Conservation (phyloP, 2,329 filamentous ascomycete species). For the Clonostachys byssicola region DNA sequence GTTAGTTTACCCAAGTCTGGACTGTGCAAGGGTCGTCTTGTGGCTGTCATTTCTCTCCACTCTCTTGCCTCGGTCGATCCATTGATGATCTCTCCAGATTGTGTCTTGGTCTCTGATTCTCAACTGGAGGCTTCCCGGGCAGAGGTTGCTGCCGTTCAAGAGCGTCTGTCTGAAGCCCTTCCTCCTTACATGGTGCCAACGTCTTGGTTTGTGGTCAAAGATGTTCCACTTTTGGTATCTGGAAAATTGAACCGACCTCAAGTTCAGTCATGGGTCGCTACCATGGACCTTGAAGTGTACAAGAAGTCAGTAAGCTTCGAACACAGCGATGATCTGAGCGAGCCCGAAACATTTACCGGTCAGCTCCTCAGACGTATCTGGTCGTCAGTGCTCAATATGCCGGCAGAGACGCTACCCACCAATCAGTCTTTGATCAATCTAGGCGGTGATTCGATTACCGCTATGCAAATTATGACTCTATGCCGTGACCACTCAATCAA, state of each 20-base stretch:
- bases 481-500: constrained; percentile 28
- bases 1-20: constrained; percentile 26
- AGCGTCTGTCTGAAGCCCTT: constrained; percentile 23
- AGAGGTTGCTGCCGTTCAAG: constrained; percentile 10
- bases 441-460: constrained; percentile 37
- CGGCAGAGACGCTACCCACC: neutral
- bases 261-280: constrained; percentile 37
- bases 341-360: neutral
- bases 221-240: constrained; percentile 15
- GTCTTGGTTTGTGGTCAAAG: constrained; percentile 15
- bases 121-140: too few species aligned
- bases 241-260: constrained; percentile 25
- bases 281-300: constrained; percentile 21
- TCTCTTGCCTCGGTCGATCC: too few species aligned
- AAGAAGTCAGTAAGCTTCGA: constrained; percentile 26
- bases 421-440: constrained; percentile 29
- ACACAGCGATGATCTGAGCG: constrained; percentile 1
- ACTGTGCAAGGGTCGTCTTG: constrained; percentile 4
- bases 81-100: too few species aligned
- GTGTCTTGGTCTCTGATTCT: too few species aligned
- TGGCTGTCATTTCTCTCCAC: neutral
- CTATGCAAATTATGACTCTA: constrained; percentile 16
- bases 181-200: constrained; percentile 28
- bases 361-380: constrained; percentile 13
- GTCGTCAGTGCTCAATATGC: too few species aligned